Base-by-base conservation (phyloP, 164 flowering plant genomes). In the Vitis rupestris region DNA sequence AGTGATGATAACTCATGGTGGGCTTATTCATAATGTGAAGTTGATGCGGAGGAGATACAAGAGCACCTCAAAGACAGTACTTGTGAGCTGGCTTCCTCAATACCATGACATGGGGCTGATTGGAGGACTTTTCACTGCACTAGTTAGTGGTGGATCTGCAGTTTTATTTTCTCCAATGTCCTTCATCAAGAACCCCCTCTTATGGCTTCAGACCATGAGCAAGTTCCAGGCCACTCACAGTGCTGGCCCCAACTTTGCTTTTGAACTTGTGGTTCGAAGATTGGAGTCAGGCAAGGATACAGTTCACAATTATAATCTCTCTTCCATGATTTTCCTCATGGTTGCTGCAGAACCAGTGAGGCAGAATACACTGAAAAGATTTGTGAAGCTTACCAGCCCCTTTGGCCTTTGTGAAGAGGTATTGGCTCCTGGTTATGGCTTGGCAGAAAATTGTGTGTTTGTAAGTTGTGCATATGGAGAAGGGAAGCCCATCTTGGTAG, bases 101-200 rank as follows among this genome's bases (percentile, higher is more conserved):
- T 91, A 91, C 76, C 97, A 91, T 80, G 97, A 89, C 61, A 91
- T 89, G 97, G 94, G 94, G 31, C 75, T 91, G 19, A 91, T 91
- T 47, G 97, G 97, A 50, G 97, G 97, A 63, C 85, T 91, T 57
- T 87, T 91, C 67, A 86, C 92, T 4, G 84, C 90, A 58, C 55
- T 91, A 69, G 94, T 89, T 37, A 82, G 92, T 73, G 94, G 94
- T 17, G 94, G 91, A 44, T 30, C 89, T n/a, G 84, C 92, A 16
- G 61, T 91, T 57, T 65, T 91, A 52, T 91, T 91, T 71, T 91
- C 92, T 8, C 97, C 97, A 14, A n/a, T 86, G 81, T 77, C 92
- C 65, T 90, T 90, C 70, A 86, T 88, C 65, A 87, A 76, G 81
- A 88, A 86, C 50, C 93, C 97, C 14, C 85, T 91, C n/a, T 60